These are phyloP conservation scores for Basipetospora sp. DNA, from an alignment of 2,329 filamentous ascomycete genomes.

Conservation along the genomic window DNA sequence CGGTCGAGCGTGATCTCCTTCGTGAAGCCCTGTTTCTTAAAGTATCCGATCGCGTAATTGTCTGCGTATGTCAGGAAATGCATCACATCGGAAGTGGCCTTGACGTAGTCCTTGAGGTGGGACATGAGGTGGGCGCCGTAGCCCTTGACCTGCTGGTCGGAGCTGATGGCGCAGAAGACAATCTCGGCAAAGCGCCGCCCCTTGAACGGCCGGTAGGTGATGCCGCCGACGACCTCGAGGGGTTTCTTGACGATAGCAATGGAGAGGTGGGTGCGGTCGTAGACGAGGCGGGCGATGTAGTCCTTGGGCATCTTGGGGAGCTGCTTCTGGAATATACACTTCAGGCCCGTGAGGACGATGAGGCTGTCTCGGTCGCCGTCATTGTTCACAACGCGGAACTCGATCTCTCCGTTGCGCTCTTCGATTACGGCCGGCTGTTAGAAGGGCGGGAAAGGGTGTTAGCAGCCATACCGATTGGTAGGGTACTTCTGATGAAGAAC, in stretches of 20 bases:
- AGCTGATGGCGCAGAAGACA: conserved; percentile 94
- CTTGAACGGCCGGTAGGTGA: conserved; percentile 91
- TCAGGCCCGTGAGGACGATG: conserved; percentile 87
- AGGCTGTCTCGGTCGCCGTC: conserved; percentile 75
- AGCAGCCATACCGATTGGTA: no score
- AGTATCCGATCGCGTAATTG: conserved; percentile 97
- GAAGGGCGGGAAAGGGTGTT: neutral
- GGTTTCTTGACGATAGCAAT: conserved; percentile 97
- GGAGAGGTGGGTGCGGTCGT: conserved; percentile 88
- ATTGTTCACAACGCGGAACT: conserved; percentile 96
- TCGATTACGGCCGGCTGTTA: conserved; percentile 71
- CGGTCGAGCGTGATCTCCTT: conserved; percentile 92
- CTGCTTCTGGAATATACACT: conserved; percentile 97
- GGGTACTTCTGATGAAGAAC: no score
- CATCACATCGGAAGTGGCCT: conserved; percentile 91
- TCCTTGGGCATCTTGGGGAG: conserved; percentile 98
- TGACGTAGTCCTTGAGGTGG: conserved; percentile 94
- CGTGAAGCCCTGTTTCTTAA: conserved; percentile 97
- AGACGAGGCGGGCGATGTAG: conserved; percentile 93
- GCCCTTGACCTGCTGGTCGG: conserved; percentile 95
- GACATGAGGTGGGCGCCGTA: conserved; percentile 98
- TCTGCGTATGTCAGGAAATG: conserved; percentile 97
- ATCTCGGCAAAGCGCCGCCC: conserved; percentile 90
- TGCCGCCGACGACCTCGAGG: conserved; percentile 86
- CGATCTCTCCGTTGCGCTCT: conserved; percentile 84